Evolutionary conservation across 345 rosid species (phyloP).

Genomic region (Bruguiera gymnorhiza): DNA sequence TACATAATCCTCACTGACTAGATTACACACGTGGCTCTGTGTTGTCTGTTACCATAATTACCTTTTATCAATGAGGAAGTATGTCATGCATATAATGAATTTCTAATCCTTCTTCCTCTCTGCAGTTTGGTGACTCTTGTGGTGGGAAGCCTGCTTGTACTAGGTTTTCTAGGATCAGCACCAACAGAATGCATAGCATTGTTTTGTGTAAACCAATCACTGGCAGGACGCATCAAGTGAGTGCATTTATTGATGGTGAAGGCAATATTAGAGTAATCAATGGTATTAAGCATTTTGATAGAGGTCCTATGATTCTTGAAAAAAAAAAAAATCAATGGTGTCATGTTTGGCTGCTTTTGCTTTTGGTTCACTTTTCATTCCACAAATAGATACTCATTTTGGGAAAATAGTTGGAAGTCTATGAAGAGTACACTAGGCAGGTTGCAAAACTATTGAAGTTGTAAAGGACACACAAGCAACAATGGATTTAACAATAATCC

Average conservation of each 20-base stretch:
- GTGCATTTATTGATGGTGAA: not conserved
- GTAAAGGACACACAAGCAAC: too few relatives aligned
- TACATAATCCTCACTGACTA: not conserved
- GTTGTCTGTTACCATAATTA: not conserved
- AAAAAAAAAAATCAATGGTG: too few relatives aligned
- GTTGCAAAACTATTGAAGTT: too few relatives aligned
- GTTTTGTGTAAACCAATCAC: conserved; percentile 89
- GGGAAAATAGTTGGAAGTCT: too few relatives aligned
- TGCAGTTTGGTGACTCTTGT: conserved; percentile 46
- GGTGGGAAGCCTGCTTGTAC: conserved; percentile 83
- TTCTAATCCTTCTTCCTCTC: conserved; percentile 8
- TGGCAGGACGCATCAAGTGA: conserved; percentile 95
- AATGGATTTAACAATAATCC: too few relatives aligned
- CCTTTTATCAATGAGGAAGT: not conserved
- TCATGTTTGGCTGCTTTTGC: too few relatives aligned
- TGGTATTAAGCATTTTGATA: too few relatives aligned
- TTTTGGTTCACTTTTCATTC: too few relatives aligned
- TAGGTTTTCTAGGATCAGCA: conserved; percentile 75
- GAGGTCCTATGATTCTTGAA: too few relatives aligned
- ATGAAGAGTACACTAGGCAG: too few relatives aligned
- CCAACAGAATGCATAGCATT: conserved; percentile 76
- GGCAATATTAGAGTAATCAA: too few relatives aligned
- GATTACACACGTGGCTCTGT: not conserved
- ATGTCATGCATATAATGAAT: conserved; percentile 2
- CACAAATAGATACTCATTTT: too few relatives aligned